A percentile compares a stretch with the other conserved stretches of the same genome.
phyloP scores from a whole-genome alignment of 169 alveolate genomes.

The Cryptosporidium viatorum region DNA sequence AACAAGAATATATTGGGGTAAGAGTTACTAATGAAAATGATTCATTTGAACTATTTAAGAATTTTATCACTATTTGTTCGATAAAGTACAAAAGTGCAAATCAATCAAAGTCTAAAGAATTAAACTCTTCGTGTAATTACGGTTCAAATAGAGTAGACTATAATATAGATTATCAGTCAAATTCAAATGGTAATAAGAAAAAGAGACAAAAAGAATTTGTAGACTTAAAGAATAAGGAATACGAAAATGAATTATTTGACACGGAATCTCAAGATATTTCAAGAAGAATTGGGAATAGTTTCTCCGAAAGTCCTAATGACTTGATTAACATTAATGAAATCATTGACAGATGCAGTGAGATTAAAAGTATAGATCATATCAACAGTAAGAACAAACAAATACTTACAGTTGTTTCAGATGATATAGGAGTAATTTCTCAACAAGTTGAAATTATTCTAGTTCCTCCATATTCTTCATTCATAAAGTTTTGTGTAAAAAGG shows the following conservation, averaged over 20 bases:
- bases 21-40: slow-evolving; percentile 1
- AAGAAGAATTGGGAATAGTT: not conserved
- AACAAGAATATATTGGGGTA: slow-evolving; percentile 31
- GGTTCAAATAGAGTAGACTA: not conserved
- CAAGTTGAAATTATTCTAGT: slow-evolving; percentile 60
- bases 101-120: slow-evolving; percentile 17
- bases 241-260: slow-evolving; percentile 25
- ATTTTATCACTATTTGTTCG: slow-evolving; percentile 43
- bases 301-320: not conserved
- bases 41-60: slow-evolving; percentile 34
- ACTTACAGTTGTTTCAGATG: slow-evolving; percentile 10
- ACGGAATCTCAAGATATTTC: not conserved
- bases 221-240: not conserved
- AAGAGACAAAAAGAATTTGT: slow-evolving; percentile 16
- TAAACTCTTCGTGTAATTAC: not conserved
- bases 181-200: not conserved
- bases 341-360: slow-evolving; percentile 47
- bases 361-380: slow-evolving; percentile 17
- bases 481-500: slow-evolving; percentile 56
- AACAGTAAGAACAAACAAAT: slow-evolving; percentile 7
- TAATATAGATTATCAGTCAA: not conserved
- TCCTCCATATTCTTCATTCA: slow-evolving; percentile 67
- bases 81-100: slow-evolving; percentile 23
- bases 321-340: slow-evolving; percentile 6
- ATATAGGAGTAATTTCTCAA: slow-evolving; percentile 33